Base-by-base conservation (phyloP, 495 filamentous ascomycete species). In the Aspergillus kassunensis region DNA sequence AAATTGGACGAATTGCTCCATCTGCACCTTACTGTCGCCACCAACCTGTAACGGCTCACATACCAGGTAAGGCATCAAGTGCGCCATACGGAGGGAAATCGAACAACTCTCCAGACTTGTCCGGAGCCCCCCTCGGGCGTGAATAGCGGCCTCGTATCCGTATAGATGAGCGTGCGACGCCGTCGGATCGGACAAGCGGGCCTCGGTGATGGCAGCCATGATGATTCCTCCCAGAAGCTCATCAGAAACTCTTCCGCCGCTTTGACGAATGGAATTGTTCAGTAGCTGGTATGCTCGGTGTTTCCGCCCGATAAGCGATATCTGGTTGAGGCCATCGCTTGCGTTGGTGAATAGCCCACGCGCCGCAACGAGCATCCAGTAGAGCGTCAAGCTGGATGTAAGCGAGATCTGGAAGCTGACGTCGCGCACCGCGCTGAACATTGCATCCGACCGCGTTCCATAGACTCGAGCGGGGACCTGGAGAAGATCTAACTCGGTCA, bases 311-410 rank as follows among this genome's bases (percentile, higher is more conserved):
- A 41, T 10, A 8, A 41, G 8, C 18, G 37, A 41, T 21, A 41
- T 16, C 12, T 10, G 18, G 9, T 13, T 40, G 15, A n/a, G n/a
- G 4, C 12, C 37, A 4, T 20, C 37, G 4, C 18, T n/a, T 6
- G 10, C 12, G 13, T 43, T 27, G 2, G 29, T 12, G 16, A 45
- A 45, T 1, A 45, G n/a, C 6, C 42, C 42, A 31, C 33, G 25
- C 16, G 42, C 42, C n/a, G 25, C 42, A 9, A 45, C 33, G n/a
- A 45, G 42, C 42, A 45, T 31, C 42, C 42, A 45, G 5, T 18
- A n/a, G 25, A 45, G 9, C 1, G 42, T 44, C 13, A 31, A 18
- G 1, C 4, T 21, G n/a, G 42, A 45, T n/a, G n/a, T 18, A 11
- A 45, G 25, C 13, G 42, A 30, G 16, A 45, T 45, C n/a, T 25